Evolutionary conservation across 2,329 filamentous ascomycete species (phyloP).

Genomic region (Raffaelea deltoideospora): DNA sequence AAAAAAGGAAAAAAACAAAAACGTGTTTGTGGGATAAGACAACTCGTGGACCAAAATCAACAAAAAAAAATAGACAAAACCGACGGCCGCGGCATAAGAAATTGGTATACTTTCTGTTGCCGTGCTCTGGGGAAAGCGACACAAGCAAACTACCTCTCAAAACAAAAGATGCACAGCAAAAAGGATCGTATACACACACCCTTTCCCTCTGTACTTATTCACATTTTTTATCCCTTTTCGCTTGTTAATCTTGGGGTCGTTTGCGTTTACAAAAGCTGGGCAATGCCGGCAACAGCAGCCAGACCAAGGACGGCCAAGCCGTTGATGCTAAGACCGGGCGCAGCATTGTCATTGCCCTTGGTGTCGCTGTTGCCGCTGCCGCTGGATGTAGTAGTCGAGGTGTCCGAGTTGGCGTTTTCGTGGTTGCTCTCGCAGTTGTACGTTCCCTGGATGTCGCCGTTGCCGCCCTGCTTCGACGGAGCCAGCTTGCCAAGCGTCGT

Average conservation of each 20-base stretch:
- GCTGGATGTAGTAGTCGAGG: slow-evolving; percentile 16
- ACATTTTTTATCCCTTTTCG: too few relatives aligned
- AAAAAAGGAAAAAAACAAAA: background rate
- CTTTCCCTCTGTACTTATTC: background rate
- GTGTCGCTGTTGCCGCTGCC: slow-evolving; percentile 14
- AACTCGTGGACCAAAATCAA: too few relatives aligned
- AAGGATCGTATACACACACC: too few relatives aligned
- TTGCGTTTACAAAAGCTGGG: slow-evolving; percentile 39
- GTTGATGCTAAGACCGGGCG: slow-evolving; percentile 31
- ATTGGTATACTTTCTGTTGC: too few relatives aligned
- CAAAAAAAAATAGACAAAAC: too few relatives aligned
- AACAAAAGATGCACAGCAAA: too few relatives aligned
- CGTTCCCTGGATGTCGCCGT: slow-evolving; percentile 30
- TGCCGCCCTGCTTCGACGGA: slow-evolving; percentile 20
- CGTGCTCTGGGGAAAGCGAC: too few relatives aligned
- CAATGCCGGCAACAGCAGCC: slow-evolving; percentile 22
- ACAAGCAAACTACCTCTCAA: too few relatives aligned
- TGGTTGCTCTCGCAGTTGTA: slow-evolving; percentile 36
- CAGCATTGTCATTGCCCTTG: slow-evolving; percentile 24
- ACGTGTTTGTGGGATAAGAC: background rate
- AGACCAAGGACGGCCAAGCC: slow-evolving; percentile 29
- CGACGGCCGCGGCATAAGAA: too few relatives aligned
- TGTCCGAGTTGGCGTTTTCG: slow-evolving; percentile 35
- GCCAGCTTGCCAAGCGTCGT: slow-evolving; percentile 31
- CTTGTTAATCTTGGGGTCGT: too few relatives aligned